Conservation (phyloP, 192 early-diverging fungal genomes). For the Cladochytrium replicatum region DNA sequence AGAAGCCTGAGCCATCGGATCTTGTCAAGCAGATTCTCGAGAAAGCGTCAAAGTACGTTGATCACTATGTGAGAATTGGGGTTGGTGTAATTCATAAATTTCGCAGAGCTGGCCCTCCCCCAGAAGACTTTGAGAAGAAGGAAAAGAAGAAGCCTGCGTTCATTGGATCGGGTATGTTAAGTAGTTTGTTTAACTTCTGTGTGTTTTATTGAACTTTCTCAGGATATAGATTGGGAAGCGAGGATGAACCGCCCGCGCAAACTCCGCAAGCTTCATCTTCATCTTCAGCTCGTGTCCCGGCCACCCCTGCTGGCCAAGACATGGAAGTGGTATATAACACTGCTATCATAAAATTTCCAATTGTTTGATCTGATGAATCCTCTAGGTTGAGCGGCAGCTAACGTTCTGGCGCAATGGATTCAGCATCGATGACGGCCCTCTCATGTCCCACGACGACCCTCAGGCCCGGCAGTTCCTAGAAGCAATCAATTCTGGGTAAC, state of each 20-base stretch:
- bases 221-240: slow-evolving; percentile 27
- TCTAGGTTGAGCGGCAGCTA: slow-evolving; percentile 53
- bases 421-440: slow-evolving; percentile 85
- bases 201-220: not conserved
- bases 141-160: slow-evolving; percentile 2
- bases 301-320: slow-evolving; percentile 3
- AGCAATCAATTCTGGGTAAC: slow-evolving; percentile 79
- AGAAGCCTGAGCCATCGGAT: slow-evolving; percentile 29
- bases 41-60: slow-evolving; percentile 54
- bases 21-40: slow-evolving; percentile 69
- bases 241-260: slow-evolving; percentile 19
- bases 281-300: not conserved
- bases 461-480: slow-evolving; percentile 73
- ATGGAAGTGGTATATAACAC: slow-evolving; percentile 17
- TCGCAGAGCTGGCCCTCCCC: slow-evolving; percentile 16
- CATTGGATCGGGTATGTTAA: slow-evolving; percentile 6
- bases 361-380: no score
- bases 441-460: slow-evolving; percentile 78
- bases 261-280: slow-evolving; percentile 10
- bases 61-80: not conserved
- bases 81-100: slow-evolving; percentile 1
- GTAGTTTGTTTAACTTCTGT: not conserved
- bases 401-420: slow-evolving; percentile 97
- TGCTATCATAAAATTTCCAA: not conserved
- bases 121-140: slow-evolving; percentile 6